Evolutionary conservation across 192 early-diverging fungal species (phyloP).

Genomic region (Dimargaris verticillata): DNA sequence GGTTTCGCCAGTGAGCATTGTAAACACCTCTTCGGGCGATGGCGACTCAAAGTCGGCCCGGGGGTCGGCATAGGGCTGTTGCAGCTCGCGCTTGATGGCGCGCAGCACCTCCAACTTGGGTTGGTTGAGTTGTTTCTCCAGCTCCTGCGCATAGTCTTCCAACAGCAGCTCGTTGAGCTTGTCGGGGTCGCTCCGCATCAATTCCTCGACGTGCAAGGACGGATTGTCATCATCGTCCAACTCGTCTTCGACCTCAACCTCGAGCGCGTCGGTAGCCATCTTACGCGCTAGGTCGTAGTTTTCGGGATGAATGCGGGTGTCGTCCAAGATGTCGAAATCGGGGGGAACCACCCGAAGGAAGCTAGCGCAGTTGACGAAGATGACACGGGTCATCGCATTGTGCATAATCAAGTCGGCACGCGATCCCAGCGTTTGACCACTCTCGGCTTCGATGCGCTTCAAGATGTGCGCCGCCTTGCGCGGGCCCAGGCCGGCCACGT

Average conservation of each 20-base stretch:
- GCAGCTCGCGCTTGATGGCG: constrained; percentile 77
- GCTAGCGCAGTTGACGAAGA: constrained; percentile 87
- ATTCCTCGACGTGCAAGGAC: constrained; percentile 57
- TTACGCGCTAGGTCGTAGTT: constrained; percentile 90
- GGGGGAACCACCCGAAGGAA: constrained; percentile 69
- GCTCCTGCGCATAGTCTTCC: constrained; percentile 77
- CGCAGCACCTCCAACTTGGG: constrained; percentile 68
- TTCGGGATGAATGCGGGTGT: constrained; percentile 87
- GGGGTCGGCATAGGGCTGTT: constrained; percentile 60
- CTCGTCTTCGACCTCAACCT: constrained; percentile 64
- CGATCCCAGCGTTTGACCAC: constrained; percentile 32
- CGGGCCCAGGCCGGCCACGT: constrained; percentile 83
- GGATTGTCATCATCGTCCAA: constrained; percentile 55
- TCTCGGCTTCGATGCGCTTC: constrained; percentile 32
- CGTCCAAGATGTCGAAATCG: constrained; percentile 71
- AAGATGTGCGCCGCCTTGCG: constrained; percentile 74
- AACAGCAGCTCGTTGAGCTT: constrained; percentile 73
- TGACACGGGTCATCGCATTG: constrained; percentile 41
- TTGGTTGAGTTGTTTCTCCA: constrained; percentile 52
- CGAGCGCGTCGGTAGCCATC: constrained; percentile 90
- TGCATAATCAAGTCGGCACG: constrained; percentile 54
- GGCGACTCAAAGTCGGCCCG: constrained; percentile 43
- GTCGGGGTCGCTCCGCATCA: constrained; percentile 58
- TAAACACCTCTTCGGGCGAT: constrained; percentile 41
- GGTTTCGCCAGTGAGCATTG: constrained; percentile 75